Evolutionary conservation across 768 basidiomycete species (phyloP), one percentile per base, ranked within the genome.

Genomic region (Pisolithus marmoratus): DNA sequence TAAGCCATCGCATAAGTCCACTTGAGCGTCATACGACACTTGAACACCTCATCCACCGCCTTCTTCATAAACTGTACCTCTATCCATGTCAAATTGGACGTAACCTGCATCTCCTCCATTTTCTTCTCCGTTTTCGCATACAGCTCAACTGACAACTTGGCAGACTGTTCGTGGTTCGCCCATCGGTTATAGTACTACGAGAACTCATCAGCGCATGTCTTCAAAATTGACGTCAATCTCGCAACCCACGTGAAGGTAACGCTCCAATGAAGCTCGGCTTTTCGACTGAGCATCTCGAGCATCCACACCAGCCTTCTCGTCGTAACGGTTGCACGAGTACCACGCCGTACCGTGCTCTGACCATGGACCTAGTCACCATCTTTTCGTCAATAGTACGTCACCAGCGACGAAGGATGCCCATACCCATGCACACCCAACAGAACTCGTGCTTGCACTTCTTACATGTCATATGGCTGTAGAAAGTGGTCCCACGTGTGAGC

Each of bases 1-100:
- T 93, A 99, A 26, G 94, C 95, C 95, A 99, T 97, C 3, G 93
- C 89, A 61, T 99, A 99, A 12, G 95, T 97, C 95, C 96, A 99
- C 71, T 97, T 98, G 53, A 99, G 82, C 37, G 95, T 97, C 75
- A 84, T 90, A 24, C 96, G 83, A 71, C 96, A 90, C 66, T 85
- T 85, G 60, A 87, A 81, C 37, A 90, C 81, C 66, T 87, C 87
- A 63, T 97, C 96, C 4, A 97, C 94, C 1, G 96, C 96, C 70
- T 94, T 94, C 77, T 93, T 94, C 80, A 96, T 94, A 71, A 99
- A 99, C 71, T 98, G 95, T 27, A 84, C 94, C 71, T 99, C 94
- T 59, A 99, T 99, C 96, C 96, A 99, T 2, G 93, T 94, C 37
- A 99, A 72, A 50, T 84, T 79, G 2, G 91, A 93, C 11, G 85